Percentiles rank a stretch among this genome's conserved stretches.
phyloP scores from a whole-genome alignment of 2,329 filamentous ascomycete genomes.

The Hypoxylon sp. region DNA sequence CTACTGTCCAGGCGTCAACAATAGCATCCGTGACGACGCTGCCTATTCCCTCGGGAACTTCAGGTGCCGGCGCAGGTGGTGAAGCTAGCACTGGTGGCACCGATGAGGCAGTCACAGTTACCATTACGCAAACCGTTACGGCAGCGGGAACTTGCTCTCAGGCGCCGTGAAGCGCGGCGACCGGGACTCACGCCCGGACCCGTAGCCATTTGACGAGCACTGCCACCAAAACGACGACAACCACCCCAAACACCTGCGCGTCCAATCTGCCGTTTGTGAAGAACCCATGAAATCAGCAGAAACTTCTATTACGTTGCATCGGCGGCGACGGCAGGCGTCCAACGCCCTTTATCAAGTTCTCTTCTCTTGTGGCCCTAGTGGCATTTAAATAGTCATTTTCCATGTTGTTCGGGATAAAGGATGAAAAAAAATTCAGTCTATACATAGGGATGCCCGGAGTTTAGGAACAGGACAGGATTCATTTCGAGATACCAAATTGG shows the following conservation, averaged over 20 bases:
- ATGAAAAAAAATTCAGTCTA: slow-evolving; percentile 35
- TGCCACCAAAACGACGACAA: slow-evolving; percentile 30
- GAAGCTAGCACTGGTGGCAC: slow-evolving; percentile 14
- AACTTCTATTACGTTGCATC: not conserved
- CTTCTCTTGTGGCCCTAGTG: slow-evolving; percentile 51
- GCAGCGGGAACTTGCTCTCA: slow-evolving; percentile 48
- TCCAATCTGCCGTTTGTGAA: slow-evolving; percentile 25
- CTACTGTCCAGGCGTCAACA: slow-evolving; percentile 26
- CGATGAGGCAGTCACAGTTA: slow-evolving; percentile 45
- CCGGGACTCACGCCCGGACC: slow-evolving; percentile 25
- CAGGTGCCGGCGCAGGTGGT: slow-evolving; percentile 19
- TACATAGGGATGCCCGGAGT: slow-evolving; percentile 39
- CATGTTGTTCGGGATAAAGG: slow-evolving; percentile 35
- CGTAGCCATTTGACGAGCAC: slow-evolving; percentile 39
- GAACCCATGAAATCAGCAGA: slow-evolving; percentile 27
- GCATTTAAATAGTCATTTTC: slow-evolving; percentile 49
- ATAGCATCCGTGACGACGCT: slow-evolving; percentile 37
- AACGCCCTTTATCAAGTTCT: slow-evolving; percentile 43
- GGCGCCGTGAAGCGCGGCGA: slow-evolving; percentile 45
- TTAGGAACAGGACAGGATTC: slow-evolving; percentile 34
- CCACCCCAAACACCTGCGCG: slow-evolving; percentile 22
- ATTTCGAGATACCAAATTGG: slow-evolving; percentile 42
- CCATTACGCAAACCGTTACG: slow-evolving; percentile 53
- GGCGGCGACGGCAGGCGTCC: not conserved
- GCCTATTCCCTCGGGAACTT: slow-evolving; percentile 37